Conservation (phyloP, 352 stramenopile genomes). For the Phytophthora pseudosyringae region DNA sequence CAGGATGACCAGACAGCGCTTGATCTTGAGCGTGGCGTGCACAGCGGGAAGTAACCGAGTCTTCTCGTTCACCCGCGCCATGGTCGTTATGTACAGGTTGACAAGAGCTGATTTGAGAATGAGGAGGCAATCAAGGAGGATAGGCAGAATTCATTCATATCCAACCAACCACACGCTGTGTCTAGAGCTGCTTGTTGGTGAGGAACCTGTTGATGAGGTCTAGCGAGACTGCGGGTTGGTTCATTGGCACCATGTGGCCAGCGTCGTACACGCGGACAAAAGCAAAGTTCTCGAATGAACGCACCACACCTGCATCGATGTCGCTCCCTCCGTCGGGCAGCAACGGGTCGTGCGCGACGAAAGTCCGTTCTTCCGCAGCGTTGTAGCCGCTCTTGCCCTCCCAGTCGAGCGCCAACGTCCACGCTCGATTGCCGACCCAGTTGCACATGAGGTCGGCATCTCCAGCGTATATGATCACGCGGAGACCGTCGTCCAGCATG, state of each 20-base stretch:
- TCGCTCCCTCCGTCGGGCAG: slow-evolving; percentile 10
- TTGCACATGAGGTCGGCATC: slow-evolving; percentile 97
- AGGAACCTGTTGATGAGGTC: slow-evolving; percentile 68
- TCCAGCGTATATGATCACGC: slow-evolving; percentile 94
- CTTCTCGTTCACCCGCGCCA: slow-evolving; percentile 10
- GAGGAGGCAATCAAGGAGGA: not conserved
- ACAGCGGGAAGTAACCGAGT: slow-evolving; percentile 6
- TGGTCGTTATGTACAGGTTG: not conserved
- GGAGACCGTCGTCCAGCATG: slow-evolving; percentile 73
- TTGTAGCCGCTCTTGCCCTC: slow-evolving; percentile 85
- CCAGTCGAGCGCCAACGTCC: slow-evolving; percentile 93
- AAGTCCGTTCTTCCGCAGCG: slow-evolving; percentile 31
- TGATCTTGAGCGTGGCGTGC: slow-evolving; percentile 21
- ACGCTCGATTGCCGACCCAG: slow-evolving; percentile 94
- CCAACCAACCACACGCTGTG: not conserved
- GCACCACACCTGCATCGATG: slow-evolving; percentile 44
- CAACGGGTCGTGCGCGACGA: slow-evolving; percentile 40
- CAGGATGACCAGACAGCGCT: slow-evolving; percentile 23
- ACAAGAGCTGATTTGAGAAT: slow-evolving; percentile 9
- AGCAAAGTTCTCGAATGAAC: slow-evolving; percentile 47
- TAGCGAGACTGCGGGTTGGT: slow-evolving; percentile 49
- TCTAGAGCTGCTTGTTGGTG: slow-evolving; percentile 27
- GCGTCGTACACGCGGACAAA: slow-evolving; percentile 63
- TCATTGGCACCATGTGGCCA: slow-evolving; percentile 64
- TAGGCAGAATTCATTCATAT: slow-evolving; percentile 4